Evolutionary conservation across 2,329 filamentous ascomycete genomes (phyloP).

Genomic region (Ascochyta rabiei): DNA sequence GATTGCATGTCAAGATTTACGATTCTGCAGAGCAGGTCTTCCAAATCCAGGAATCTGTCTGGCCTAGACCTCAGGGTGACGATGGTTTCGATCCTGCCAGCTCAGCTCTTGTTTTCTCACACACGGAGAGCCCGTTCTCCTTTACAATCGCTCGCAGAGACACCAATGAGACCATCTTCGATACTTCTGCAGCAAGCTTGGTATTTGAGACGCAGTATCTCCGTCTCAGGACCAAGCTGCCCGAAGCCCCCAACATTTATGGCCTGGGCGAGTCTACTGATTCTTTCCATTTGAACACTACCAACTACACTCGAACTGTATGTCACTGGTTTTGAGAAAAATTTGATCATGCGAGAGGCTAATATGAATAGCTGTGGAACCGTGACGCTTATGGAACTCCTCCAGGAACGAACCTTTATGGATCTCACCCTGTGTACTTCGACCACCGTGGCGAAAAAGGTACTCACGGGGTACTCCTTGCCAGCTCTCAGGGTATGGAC

Average conservation of each 20-base stretch:
- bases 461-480: slow-evolving; percentile 46
- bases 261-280: slow-evolving; percentile 80
- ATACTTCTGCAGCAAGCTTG: slow-evolving; percentile 69
- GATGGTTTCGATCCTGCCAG: slow-evolving; percentile 31
- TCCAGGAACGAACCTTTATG: slow-evolving; percentile 70
- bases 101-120: slow-evolving; percentile 62
- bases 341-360: slow-evolving; percentile 30
- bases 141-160: slow-evolving; percentile 66
- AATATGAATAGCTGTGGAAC: slow-evolving; percentile 66
- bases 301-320: slow-evolving; percentile 63
- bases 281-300: slow-evolving; percentile 69
- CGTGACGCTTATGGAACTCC: slow-evolving; percentile 69
- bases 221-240: slow-evolving; percentile 71
- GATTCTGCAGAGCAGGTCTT: slow-evolving; percentile 72
- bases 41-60: slow-evolving; percentile 72
- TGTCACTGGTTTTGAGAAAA: slow-evolving; percentile 49
- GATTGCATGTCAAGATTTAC: slow-evolving; percentile 74
- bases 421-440: slow-evolving; percentile 76
- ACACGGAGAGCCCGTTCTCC: slow-evolving; percentile 65
- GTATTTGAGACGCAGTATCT: slow-evolving; percentile 81
- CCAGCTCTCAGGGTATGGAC: slow-evolving; percentile 63
- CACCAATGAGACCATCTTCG: slow-evolving; percentile 67
- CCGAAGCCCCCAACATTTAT: slow-evolving; percentile 72
- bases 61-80: slow-evolving; percentile 62
- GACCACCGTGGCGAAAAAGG: slow-evolving; percentile 65